A percentile compares a stretch with the other conserved stretches of the same genome.
Conservation (phyloP, 139 green algal species). For the Chlamydomonas schloesseri region DNA sequence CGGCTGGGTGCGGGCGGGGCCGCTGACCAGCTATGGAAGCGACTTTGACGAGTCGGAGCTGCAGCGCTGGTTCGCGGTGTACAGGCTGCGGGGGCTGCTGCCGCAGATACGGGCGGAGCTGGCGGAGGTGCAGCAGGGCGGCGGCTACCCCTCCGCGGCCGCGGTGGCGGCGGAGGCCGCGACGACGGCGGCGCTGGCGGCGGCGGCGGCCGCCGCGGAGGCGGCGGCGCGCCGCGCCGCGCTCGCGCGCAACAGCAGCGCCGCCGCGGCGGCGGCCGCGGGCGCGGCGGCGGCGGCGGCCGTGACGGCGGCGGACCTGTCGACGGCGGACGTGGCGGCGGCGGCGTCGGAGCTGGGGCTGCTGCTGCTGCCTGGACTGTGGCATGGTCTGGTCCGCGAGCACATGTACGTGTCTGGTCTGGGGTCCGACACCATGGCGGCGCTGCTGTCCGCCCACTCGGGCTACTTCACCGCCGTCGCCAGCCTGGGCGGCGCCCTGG, state of each 20-base stretch:
- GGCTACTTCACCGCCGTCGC: neutral
- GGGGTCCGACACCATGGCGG: neutral
- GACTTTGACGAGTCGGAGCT: neutral
- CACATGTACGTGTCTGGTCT: neutral
- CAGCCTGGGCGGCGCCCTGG: no score
- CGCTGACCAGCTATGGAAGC: neutral
- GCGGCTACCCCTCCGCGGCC: neutral
- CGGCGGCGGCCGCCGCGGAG: no score
- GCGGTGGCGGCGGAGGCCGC: no score
- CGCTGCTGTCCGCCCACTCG: neutral
- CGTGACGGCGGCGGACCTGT: neutral
- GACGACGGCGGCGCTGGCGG: neutral
- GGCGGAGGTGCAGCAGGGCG: neutral
- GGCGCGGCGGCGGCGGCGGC: no score
- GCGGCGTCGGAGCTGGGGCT: no score
- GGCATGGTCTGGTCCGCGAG: neutral
- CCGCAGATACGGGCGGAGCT: neutral
- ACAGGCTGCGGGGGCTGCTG: neutral
- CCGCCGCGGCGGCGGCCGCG: no score
- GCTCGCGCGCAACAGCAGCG: no score
- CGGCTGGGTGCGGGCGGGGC: neutral
- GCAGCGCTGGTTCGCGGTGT: neutral
- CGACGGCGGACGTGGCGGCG: no score
- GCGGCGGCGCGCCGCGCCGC: no score
- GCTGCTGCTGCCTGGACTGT: neutral